A percentile compares a stretch with the other conserved stretches of the same genome.
Evolutionary conservation across 192 early-diverging fungal species (phyloP).

Genomic region (Pilobolus umbonatus): DNA sequence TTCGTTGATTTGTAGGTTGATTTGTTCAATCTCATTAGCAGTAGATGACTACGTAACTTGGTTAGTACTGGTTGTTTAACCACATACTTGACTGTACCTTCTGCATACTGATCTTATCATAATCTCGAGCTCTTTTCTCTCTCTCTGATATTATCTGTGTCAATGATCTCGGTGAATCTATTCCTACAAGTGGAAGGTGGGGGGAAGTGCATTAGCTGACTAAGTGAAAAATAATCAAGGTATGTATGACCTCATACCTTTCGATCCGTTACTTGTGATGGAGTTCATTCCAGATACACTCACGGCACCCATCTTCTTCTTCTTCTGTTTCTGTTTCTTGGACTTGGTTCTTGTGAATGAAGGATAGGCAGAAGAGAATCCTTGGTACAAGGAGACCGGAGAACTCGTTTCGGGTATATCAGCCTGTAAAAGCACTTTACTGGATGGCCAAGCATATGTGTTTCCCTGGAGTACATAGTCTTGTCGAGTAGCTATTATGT

Average conservation of each 20-base stretch:
- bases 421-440: slow-evolving; percentile 34
- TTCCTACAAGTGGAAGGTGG: neutral
- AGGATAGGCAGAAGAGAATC: slow-evolving; percentile 51
- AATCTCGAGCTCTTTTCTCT: slow-evolving; percentile 45
- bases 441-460: slow-evolving; percentile 26
- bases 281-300: too few species aligned
- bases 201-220: too few species aligned
- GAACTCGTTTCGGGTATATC: slow-evolving; percentile 52
- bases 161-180: slow-evolving; percentile 23
- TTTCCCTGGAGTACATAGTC: slow-evolving; percentile 13
- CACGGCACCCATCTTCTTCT: too few species aligned
- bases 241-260: too few species aligned
- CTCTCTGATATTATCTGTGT: slow-evolving; percentile 44
- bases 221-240: too few species aligned
- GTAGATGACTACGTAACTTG: slow-evolving; percentile 31
- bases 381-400: slow-evolving; percentile 51
- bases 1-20: slow-evolving; percentile 44
- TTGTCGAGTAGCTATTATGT: neutral
- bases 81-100: slow-evolving; percentile 30
- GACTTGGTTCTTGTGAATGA: slow-evolving; percentile 18
- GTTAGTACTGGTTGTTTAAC: neutral
- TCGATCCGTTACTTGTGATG: too few species aligned
- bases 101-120: slow-evolving; percentile 44
- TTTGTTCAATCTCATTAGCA: slow-evolving; percentile 41
- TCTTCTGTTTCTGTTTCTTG: neutral